Conservation (phyloP, 139 green algal species). For the Pleodorina starrii region DNA sequence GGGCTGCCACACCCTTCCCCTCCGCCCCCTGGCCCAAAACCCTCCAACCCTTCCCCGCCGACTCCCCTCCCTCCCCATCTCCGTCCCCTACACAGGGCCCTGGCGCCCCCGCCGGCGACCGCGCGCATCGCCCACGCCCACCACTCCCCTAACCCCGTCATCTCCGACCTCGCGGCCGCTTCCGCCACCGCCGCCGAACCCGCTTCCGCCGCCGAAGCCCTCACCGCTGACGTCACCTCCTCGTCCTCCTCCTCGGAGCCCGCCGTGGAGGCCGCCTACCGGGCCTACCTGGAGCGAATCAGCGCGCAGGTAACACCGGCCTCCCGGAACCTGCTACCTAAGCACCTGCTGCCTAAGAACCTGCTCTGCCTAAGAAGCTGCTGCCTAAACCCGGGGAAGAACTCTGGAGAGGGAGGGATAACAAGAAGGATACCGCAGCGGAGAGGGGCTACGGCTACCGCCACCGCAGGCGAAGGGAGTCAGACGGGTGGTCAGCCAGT, state of each 20-base stretch:
- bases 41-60: neutral
- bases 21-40: neutral
- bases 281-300: conserved; percentile 7
- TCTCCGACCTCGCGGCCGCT: conserved; percentile 10
- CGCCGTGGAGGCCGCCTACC: neutral
- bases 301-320: too few relatives aligned
- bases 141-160: neutral
- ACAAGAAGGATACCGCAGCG: too few relatives aligned
- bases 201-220: neutral
- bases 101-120: neutral
- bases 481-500: too few relatives aligned
- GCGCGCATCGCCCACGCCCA: neutral
- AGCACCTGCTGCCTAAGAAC: too few relatives aligned
- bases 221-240: neutral
- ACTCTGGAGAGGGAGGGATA: too few relatives aligned
- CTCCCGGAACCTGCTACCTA: too few relatives aligned
- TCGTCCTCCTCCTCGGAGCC: too few relatives aligned
- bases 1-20: neutral
- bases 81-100: neutral
- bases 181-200: neutral
- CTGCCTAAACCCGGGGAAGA: too few relatives aligned
- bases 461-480: too few relatives aligned
- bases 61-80: neutral
- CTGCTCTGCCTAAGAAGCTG: too few relatives aligned
- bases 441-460: too few relatives aligned